Evolutionary conservation across 1,139 yeast genomes (phyloP).

Genomic region (Taphrina flavorubra): DNA sequence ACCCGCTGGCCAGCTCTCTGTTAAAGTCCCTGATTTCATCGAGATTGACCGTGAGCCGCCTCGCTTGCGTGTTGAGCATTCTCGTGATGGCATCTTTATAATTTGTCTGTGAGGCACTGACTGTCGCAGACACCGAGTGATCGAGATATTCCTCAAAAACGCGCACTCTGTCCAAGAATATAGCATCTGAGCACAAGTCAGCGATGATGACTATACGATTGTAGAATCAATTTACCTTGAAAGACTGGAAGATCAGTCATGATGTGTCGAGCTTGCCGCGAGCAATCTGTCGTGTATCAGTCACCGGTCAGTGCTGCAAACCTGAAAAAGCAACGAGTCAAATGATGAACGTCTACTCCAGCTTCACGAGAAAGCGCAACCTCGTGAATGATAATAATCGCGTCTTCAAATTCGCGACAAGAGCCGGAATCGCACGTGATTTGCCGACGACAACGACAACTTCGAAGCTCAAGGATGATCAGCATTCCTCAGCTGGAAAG

Average conservation of each 20-base stretch:
- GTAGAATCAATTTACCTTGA: conserved; percentile 5
- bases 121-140: conserved; percentile 46
- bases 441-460: no score
- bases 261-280: background rate
- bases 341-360: no score
- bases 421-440: background rate
- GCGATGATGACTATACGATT: background rate
- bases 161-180: conserved; percentile 75
- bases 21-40: conserved; percentile 91
- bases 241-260: conserved; percentile 41
- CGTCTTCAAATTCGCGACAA: conserved; percentile 23
- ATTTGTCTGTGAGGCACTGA: conserved; percentile 59
- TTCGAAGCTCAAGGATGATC: no score
- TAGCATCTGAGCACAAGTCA: conserved; percentile 49
- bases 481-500: no score
- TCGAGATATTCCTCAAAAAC: conserved; percentile 88
- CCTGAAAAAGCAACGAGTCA: no score
- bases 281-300: no score
- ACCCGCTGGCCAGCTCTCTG: conserved; percentile 75
- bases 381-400: conserved; percentile 7
- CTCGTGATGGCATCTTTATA: conserved; percentile 73
- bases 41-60: conserved; percentile 73
- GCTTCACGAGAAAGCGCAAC: background rate
- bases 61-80: conserved; percentile 69
- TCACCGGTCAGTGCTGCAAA: no score